These are phyloP conservation scores for Pyrenopolyporus hunteri DNA, from an alignment of 495 filamentous ascomycete species.

Conservation along the genomic window DNA sequence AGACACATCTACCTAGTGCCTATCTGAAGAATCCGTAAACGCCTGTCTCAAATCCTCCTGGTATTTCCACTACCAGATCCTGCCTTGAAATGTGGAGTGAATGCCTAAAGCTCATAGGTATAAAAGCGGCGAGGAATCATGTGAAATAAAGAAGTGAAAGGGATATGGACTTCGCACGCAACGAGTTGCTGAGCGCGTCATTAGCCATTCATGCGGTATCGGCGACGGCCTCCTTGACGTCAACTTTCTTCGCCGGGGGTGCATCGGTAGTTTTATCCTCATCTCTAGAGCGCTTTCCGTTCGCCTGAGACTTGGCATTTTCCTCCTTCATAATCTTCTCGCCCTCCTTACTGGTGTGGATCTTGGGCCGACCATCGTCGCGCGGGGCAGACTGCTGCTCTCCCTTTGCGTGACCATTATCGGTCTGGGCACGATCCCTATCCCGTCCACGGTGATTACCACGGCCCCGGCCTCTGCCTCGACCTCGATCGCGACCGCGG, in stretches of 20 bases:
- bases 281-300: conserved; percentile 54
- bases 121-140: background rate
- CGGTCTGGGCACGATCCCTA: conserved; percentile 44
- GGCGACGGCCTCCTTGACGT: conserved; percentile 47
- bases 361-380: conserved; percentile 40
- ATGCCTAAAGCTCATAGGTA: background rate
- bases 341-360: conserved; percentile 43
- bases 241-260: conserved; percentile 57
- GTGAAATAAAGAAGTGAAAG: background rate
- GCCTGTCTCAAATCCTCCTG: conserved; percentile 6
- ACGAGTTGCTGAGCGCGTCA: background rate
- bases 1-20: conserved; percentile 7
- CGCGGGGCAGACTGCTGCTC: conserved; percentile 34
- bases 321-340: conserved; percentile 37
- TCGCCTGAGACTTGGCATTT: conserved; percentile 32
- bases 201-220: conserved; percentile 18
- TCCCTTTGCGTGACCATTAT: conserved; percentile 44
- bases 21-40: conserved; percentile 15
- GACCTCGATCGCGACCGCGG: conserved; percentile 44
- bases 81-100: conserved; percentile 1
- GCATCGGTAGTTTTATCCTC: conserved; percentile 45
- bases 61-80: conserved; percentile 3
- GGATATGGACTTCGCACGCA: background rate
- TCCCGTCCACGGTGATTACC: conserved; percentile 44
- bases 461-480: conserved; percentile 47